phyloP scores from a whole-genome alignment of 345 rosid species.

The Aquilaria malaccensis region DNA sequence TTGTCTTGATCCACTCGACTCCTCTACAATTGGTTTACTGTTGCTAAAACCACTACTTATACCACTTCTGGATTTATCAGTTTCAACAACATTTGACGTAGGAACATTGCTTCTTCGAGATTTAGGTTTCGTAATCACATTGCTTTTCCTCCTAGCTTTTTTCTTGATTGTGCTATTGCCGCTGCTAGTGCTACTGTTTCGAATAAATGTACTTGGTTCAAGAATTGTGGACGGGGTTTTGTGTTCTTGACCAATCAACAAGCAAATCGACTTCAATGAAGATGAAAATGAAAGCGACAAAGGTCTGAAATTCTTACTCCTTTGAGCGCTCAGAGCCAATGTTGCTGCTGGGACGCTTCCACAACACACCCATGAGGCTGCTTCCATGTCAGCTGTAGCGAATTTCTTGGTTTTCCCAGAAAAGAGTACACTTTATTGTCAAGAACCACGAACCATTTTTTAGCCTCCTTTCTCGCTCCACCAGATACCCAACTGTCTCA shows the following conservation, averaged over 20 bases:
- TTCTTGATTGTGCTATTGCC: constrained; percentile 27
- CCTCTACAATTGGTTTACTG: constrained; percentile 13
- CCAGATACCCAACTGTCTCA: neutral
- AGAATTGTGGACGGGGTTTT: constrained; percentile 9
- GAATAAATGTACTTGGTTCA: constrained; percentile 17
- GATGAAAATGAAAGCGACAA: constrained; percentile 24
- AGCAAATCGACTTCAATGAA: constrained; percentile 28
- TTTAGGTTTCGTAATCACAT: constrained; percentile 16
- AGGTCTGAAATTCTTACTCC: constrained; percentile 14
- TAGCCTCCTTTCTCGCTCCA: neutral
- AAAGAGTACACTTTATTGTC: constrained; percentile 4
- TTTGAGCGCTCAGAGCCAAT: constrained; percentile 18
- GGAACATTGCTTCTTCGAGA: neutral
- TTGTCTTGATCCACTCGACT: constrained; percentile 9
- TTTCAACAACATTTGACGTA: neutral
- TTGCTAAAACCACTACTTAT: constrained; percentile 7
- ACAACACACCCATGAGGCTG: constrained; percentile 34
- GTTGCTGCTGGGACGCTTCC: constrained; percentile 38
- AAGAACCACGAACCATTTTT: constrained; percentile 7
- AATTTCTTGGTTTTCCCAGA: constrained; percentile 5
- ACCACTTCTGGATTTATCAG: constrained; percentile 5
- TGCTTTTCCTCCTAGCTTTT: constrained; percentile 32
- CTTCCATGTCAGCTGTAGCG: constrained; percentile 27
- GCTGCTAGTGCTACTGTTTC: constrained; percentile 18
- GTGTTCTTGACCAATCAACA: constrained; percentile 17